Percentiles rank a stretch among this genome's conserved stretches.
These are phyloP conservation scores for Penicillium nordicum DNA, from an alignment of 2,329 filamentous ascomycete species.

Conservation along the genomic window DNA sequence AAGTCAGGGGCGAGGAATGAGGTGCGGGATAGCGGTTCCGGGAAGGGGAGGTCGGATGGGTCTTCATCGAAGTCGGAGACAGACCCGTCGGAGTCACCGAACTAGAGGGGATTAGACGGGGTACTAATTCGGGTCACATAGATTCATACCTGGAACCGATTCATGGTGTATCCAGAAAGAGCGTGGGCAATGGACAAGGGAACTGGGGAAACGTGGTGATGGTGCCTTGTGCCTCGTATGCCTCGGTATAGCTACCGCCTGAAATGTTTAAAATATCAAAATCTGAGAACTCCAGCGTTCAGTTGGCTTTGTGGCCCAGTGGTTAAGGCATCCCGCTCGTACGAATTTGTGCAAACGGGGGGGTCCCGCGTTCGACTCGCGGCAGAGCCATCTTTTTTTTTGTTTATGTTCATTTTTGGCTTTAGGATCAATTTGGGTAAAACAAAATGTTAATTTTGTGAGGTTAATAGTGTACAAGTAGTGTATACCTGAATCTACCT, in stretches of 20 bases:
- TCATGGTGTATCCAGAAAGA: conserved; percentile 23
- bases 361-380: not conserved
- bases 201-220: conserved; percentile 11
- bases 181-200: conserved; percentile 9
- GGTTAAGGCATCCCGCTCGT: not conserved
- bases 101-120: conserved; percentile 27
- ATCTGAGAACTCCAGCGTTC: too few species aligned
- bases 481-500: not conserved
- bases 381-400: not conserved
- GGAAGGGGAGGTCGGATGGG: conserved; percentile 73
- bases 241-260: not conserved
- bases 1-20: conserved; percentile 80
- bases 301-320: not conserved
- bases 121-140: not conserved
- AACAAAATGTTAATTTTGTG: not conserved
- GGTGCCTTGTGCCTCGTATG: conserved; percentile 11
- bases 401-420: too few species aligned
- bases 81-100: conserved; percentile 47
- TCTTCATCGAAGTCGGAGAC: conserved; percentile 57
- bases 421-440: too few species aligned
- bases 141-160: conserved; percentile 33
- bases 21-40: conserved; percentile 72
- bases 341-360: not conserved
- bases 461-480: too few species aligned
- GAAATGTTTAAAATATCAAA: too few species aligned